Conservation (phyloP, 805 yeast species). For the Myxozyma neotropica region DNA sequence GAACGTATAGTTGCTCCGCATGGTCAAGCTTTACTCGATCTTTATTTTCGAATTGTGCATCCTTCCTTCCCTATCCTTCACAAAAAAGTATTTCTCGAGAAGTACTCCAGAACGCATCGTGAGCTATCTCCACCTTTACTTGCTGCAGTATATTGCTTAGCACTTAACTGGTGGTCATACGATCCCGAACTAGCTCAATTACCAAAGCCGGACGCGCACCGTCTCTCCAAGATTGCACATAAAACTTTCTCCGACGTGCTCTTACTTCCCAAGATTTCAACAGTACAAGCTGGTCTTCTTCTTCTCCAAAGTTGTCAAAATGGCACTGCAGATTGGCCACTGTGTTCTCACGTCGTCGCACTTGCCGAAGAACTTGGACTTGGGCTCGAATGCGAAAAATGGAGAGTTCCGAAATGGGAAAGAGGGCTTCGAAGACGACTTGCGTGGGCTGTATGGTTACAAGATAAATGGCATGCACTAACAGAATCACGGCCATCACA, state of each 20-base stretch:
- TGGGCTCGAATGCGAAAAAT: constrained; percentile 82
- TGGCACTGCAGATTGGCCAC: constrained; percentile 33
- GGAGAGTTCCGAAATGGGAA: constrained; percentile 97
- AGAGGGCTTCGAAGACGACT: constrained; percentile 80
- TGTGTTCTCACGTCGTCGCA: constrained; percentile 62
- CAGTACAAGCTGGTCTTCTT: constrained; percentile 86
- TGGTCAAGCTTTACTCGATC: constrained; percentile 69
- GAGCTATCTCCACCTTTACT: constrained; percentile 89
- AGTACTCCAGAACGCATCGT: constrained; percentile 85
- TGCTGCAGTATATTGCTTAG: constrained; percentile 87
- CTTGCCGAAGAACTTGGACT: constrained; percentile 88
- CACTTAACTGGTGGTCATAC: constrained; percentile 93
- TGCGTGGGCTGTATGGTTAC: constrained; percentile 95
- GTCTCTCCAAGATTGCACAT: constrained; percentile 68
- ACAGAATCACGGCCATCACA: constrained; percentile 86
- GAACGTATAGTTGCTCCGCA: constrained; percentile 90
- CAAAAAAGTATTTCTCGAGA: constrained; percentile 87
- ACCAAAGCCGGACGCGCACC: constrained; percentile 76
- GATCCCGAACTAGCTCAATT: constrained; percentile 74
- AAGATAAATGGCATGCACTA: constrained; percentile 87
- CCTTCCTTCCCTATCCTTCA: constrained; percentile 91
- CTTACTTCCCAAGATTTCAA: constrained; percentile 85
- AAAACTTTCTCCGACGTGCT: constrained; percentile 68
- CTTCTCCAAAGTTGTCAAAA: constrained; percentile 56
- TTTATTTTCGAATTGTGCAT: constrained; percentile 82